phyloP scores from a whole-genome alignment of 106 monocot species.

The Xerophyta viscosa region DNA sequence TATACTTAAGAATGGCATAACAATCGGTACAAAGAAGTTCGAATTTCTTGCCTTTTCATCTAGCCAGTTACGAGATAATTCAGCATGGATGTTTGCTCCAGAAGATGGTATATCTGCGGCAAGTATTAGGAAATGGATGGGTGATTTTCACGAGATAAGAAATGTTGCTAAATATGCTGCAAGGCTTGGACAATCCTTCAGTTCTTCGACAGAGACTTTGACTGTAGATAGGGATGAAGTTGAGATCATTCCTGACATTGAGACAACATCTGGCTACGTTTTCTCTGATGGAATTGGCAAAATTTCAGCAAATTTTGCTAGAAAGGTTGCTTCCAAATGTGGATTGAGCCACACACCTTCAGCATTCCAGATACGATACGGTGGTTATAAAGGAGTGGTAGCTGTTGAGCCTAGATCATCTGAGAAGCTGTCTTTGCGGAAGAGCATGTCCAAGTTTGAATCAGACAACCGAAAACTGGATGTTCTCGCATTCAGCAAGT shows the following conservation, averaged over 20 bases:
- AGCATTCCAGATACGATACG: slow-evolving; percentile 84
- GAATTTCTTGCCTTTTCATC: slow-evolving; percentile 96
- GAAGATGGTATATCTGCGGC: slow-evolving; percentile 33
- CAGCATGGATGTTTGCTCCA: slow-evolving; percentile 94
- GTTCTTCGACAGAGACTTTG: slow-evolving; percentile 80
- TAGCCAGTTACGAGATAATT: slow-evolving; percentile 79
- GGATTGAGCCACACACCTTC: slow-evolving; percentile 52
- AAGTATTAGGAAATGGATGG: slow-evolving; percentile 72
- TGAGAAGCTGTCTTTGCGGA: slow-evolving; percentile 58
- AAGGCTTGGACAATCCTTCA: slow-evolving; percentile 79
- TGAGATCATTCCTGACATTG: slow-evolving; percentile 55
- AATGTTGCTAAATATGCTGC: slow-evolving; percentile 96
- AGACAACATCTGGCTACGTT: slow-evolving; percentile 24
- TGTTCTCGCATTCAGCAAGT: slow-evolving; percentile 74
- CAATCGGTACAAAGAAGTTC: slow-evolving; percentile 69
- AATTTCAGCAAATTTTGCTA: slow-evolving; percentile 70
- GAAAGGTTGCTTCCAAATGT: slow-evolving; percentile 58
- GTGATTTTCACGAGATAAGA: slow-evolving; percentile 64
- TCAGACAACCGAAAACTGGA: slow-evolving; percentile 67
- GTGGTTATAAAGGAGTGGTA: slow-evolving; percentile 90
- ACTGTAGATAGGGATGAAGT: slow-evolving; percentile 37
- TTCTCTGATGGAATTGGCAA: slow-evolving; percentile 98
- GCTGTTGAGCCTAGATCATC: slow-evolving; percentile 62
- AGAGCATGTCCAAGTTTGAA: slow-evolving; percentile 86
- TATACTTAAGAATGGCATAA: slow-evolving; percentile 57